Evolutionary conservation across 1,284 basidiomycete genomes (phyloP), one percentile per base, ranked within the genome.

Genomic region (Cryptococcus jaspeensis): DNA sequence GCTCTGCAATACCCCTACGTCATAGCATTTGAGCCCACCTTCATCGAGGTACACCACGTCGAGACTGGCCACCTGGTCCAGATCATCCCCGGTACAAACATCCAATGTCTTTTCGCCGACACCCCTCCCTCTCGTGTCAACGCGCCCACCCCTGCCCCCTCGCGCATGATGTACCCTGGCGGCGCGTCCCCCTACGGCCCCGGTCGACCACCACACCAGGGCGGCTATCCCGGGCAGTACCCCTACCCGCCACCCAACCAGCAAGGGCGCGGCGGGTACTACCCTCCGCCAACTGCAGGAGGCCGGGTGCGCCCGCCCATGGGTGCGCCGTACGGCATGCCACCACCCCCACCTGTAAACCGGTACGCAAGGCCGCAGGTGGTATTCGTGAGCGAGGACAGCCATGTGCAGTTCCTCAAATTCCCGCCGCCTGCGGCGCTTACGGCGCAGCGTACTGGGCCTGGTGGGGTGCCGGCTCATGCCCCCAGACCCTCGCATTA

Each of bases 1-100:
- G 95, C 96, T 2, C 83, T 98, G 25, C 90, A 95, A 73, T 95
- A 95, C 76, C 95, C 96, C 0, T 99, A 94, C 75, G 91, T 99
- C 35, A 82, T 99, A 42, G 96, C 95, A 0, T 97, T 99, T 70
- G 96, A 99, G 73, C 89, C 93, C 11, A 89, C 87, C 2, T 99
- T 99, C 72, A 88, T 99, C 69, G 96, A 99, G 77, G 89, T 99
- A 49, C 87, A 94, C 43, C 90, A 98, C 72, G 93, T 99, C 60
- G 91, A 96, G 73, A 92, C 89, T 4, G 93, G 95, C 8, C 81
- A 86, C 36, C 84, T 99, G 73, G 88, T 92, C 25, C 96, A 99
- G 80, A 90, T 99, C 69, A 96, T 99, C 60, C 92, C 95, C 62
- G 92, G 92, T 55, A 87, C 86, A 67, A 90, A 92, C 74, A 82